Evolutionary conservation across 2,329 filamentous ascomycete species (phyloP).

Genomic region (Tolypocladium ovalisporum): DNA sequence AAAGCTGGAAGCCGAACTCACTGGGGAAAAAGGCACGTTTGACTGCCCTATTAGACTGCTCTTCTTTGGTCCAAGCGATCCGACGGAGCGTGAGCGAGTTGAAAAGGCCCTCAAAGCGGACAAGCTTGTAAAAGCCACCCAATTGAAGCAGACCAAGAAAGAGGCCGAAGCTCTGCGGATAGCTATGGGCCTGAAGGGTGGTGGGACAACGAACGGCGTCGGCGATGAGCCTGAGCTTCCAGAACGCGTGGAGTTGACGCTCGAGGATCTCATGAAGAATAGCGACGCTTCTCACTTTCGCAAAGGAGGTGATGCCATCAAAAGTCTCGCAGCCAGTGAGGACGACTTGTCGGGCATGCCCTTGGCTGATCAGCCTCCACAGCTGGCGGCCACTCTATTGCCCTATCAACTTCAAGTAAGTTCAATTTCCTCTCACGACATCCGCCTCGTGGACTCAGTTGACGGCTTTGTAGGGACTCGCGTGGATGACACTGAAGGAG

Average conservation of each 20-base stretch:
- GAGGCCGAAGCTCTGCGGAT: constrained; percentile 42
- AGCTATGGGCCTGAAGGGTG: constrained; percentile 26
- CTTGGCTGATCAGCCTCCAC: constrained; percentile 55
- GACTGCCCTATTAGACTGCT: constrained; percentile 64
- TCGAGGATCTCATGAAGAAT: constrained; percentile 53
- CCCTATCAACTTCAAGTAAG: constrained; percentile 63
- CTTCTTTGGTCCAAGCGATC: constrained; percentile 57
- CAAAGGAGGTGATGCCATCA: constrained; percentile 51
- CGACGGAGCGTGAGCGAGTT: constrained; percentile 39
- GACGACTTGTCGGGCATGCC: constrained; percentile 60
- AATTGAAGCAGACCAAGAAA: constrained; percentile 42
- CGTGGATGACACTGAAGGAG: constrained; percentile 74
- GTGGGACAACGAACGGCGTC: constrained; percentile 26
- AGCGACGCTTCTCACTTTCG: constrained; percentile 60
- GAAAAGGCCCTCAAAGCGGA: constrained; percentile 52
- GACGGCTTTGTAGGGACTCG: constrained; percentile 48
- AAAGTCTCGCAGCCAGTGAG: constrained; percentile 63
- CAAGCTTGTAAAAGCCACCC: constrained; percentile 48
- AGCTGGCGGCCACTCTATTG: constrained; percentile 56
- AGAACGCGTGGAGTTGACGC: constrained; percentile 28
- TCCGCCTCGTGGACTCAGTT: constrained; percentile 5
- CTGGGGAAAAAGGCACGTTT: constrained; percentile 52
- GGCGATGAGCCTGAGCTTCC: constrained; percentile 11
- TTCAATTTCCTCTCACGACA: not conserved
- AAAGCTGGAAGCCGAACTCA: constrained; percentile 57